A percentile compares a stretch with the other conserved stretches of the same genome.
Conservation (phyloP, 306 rosid species). For the apple (Malus domestica) region ASM211411v1 NC_041803.1:36316501-36317000, state of each 20-base stretch:
- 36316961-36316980: slow-evolving; percentile 64
- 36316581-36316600: slow-evolving; percentile 44
- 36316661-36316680: background rate
- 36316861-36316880: slow-evolving; percentile 61
- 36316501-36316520: slow-evolving; percentile 48
- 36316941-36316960: slow-evolving; percentile 75
- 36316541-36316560: slow-evolving; percentile 24
- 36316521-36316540: slow-evolving; percentile 39
- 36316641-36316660: slow-evolving; percentile 7
- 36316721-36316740: slow-evolving; percentile 32
- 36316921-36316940: slow-evolving; percentile 47
- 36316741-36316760: slow-evolving; percentile 30
- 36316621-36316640: slow-evolving; percentile 15
- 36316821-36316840: slow-evolving; percentile 68
- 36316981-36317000: slow-evolving; percentile 67
- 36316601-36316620: slow-evolving; percentile 29
- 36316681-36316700: slow-evolving; percentile 1
- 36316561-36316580: slow-evolving; percentile 57
- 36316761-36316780: slow-evolving; percentile 63
- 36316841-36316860: slow-evolving; percentile 85
- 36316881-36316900: slow-evolving; percentile 65
- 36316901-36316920: slow-evolving; percentile 57
- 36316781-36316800: slow-evolving; percentile 93
- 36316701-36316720: background rate
- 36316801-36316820: slow-evolving; percentile 58